A percentile compares a stretch with the other conserved stretches of the same genome.
These are phyloP conservation scores for Yamadazyma buinensis DNA, from an alignment of 1,139 yeast genomes.

Conservation along the genomic window DNA sequence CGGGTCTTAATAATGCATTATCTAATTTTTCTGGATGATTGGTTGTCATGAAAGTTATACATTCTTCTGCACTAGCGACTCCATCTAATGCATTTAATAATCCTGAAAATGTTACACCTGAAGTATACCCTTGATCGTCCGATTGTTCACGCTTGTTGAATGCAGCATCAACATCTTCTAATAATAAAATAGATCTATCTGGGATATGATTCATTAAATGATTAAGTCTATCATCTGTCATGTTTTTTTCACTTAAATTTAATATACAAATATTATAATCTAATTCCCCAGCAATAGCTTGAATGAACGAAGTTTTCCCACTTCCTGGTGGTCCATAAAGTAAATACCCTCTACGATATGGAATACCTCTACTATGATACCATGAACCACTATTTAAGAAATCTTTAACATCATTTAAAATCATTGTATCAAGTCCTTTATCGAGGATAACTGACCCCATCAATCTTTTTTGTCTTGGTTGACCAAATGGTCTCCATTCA, in stretches of 20 bases:
- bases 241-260: conserved; percentile 82
- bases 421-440: conserved; percentile 60
- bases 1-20: conserved; percentile 85
- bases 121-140: conserved; percentile 66
- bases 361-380: conserved; percentile 96
- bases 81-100: conserved; percentile 92
- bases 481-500: conserved; percentile 98
- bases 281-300: conserved; percentile 93
- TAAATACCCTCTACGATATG: conserved; percentile 91
- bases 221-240: conserved; percentile 91
- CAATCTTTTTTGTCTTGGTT: conserved; percentile 83
- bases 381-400: conserved; percentile 78
- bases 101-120: conserved; percentile 96
- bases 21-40: conserved; percentile 93
- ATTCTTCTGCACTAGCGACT: conserved; percentile 97
- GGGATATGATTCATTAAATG: conserved; percentile 97
- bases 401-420: conserved; percentile 72
- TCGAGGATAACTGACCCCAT: conserved; percentile 86
- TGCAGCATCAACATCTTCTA: conserved; percentile 97
- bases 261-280: conserved; percentile 93
- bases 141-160: conserved; percentile 78
- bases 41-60: conserved; percentile 96
- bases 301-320: conserved; percentile 94
- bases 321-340: conserved; percentile 98
- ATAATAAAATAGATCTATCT: conserved; percentile 72